A percentile compares a stretch with the other conserved stretches of the same genome.
Evolutionary conservation across 257 asterid species (phyloP).

Genomic region (Penstemon davidsonii): DNA sequence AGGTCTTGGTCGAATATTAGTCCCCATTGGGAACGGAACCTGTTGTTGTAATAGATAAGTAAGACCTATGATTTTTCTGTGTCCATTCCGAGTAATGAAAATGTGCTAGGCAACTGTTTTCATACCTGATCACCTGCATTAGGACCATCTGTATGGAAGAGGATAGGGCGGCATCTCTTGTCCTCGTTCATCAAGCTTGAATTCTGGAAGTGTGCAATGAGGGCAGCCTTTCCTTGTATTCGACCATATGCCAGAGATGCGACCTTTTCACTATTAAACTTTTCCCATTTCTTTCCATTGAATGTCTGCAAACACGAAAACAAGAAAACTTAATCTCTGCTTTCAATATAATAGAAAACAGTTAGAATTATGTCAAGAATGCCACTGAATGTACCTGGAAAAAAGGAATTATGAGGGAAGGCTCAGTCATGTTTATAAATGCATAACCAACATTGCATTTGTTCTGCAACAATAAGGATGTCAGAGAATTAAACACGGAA

Average conservation of each 20-base stretch:
- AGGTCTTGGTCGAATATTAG: slow-evolving; percentile 72
- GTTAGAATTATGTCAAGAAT: slow-evolving; percentile 23
- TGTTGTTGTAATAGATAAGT: slow-evolving; percentile 29
- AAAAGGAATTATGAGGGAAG: slow-evolving; percentile 79
- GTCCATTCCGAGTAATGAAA: background rate
- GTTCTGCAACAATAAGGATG: slow-evolving; percentile 64
- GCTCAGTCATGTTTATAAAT: slow-evolving; percentile 94
- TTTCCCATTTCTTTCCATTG: slow-evolving; percentile 99
- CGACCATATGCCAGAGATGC: slow-evolving; percentile 98
- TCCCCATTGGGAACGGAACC: slow-evolving; percentile 99
- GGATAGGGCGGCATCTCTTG: slow-evolving; percentile 97
- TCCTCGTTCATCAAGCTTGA: slow-evolving; percentile 99
- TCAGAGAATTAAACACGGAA: slow-evolving; percentile 29
- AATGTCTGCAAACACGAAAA: slow-evolving; percentile 56
- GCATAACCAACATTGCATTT: slow-evolving; percentile 99
- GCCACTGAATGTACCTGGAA: slow-evolving; percentile 51
- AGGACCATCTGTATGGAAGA: slow-evolving; percentile 99
- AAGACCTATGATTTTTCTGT: no score
- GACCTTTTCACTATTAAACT: slow-evolving; percentile 96
- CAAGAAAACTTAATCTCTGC: background rate
- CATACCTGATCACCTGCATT: slow-evolving; percentile 99
- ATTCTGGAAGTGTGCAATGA: slow-evolving; percentile 96
- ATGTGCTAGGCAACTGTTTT: background rate
- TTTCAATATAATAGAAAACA: slow-evolving; percentile 17
- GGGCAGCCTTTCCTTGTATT: slow-evolving; percentile 95